Base-by-base conservation (phyloP, 257 asterid species). In the Echites panduratus region DNA sequence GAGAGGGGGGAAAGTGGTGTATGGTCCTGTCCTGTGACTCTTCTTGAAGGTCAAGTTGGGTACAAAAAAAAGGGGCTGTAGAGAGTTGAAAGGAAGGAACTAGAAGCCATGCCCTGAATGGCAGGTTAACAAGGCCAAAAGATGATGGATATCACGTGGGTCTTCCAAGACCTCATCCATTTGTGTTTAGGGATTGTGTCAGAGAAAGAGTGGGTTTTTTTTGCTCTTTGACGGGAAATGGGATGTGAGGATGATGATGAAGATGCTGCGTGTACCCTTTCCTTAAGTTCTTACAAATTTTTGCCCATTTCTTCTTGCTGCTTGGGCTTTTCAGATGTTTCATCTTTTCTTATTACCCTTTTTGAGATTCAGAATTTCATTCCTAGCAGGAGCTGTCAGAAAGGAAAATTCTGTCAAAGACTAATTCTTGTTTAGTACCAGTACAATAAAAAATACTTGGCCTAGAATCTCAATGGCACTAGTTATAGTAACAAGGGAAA, bases 141-240 rank as follows among this genome's bases (percentile, higher is more conserved):
- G 66, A 78, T 58, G 74, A 82, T 82, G 86, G 82, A n/a, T 12
- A 57, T 71, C 86, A 79, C 84, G 82, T 77, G 84, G 50, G 54
- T 7, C 7, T 24, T 20, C 2, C 24, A 62, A 73, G 64, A 22
- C 48, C 78, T 65, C 73, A 69, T 76, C 79, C 73, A 40, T 47
- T 35, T 17, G 50, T 29, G 56, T 20, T 17, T 12, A 0, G 5
- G 13, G 48, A 19, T 0, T 5, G 7, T 53, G 74, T 57, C 29
- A 24, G 44, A 2, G 9, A 16, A 4, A 16, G 20, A 17, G 53
- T 35, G 32, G 19, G 20, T 43, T 26, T 1, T 72, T 38, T 50
- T 9, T 7, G 1, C 29, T 7, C 1, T 7, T 4, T 10, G 26
- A 0, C n/a, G n/a, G n/a, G n/a, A n/a, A n/a, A 12, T 49, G 32